Evolutionary conservation across 306 rosid genomes (phyloP), one percentile per base, ranked within the genome.

Genomic region (Purshia tridentata): DNA sequence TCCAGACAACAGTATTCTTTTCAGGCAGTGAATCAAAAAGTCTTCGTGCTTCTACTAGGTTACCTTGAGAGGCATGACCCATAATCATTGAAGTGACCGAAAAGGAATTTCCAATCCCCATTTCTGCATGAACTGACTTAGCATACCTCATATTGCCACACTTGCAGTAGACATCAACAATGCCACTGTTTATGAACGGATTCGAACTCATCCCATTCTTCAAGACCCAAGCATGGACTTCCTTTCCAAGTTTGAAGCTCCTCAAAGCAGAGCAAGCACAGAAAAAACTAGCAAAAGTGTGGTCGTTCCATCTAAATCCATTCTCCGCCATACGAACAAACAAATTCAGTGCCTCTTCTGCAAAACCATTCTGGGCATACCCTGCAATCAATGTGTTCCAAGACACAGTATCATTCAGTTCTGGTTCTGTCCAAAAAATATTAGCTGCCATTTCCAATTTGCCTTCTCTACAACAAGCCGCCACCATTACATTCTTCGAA

Each of bases 371-470:
- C 53, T 91, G 96, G 2, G 74, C 77, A 79, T 77, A 86, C 65
- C 97, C 97, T 1, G 88, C 81, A 80, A 91, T 84, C 85, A 91
- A 46, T 5, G 97, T 89, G 76, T 91, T 91, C 96, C 97, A 91
- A 45, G 97, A 90, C 18, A 87, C 88, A 12, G 13, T 48, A 60
- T 91, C 91, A 46, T 86, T 91, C 19, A 67, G 47, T 67, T 87
- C 87, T 0, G 79, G 61, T 37, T 84, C 72, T 73, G 65, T 76
- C 83, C 75, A 67, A 76, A 91, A 91, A 13, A 91, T 55, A 80
- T 83, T 59, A 53, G 77, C 54, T 72, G 93, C 96, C 88, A 86
- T 77, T 53, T 78, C 86, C 86, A 89, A 76, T 67, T 83, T 76
- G 42, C 88, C 85, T 75, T 86, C 93, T 85, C 96, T 87, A 60